Evolutionary conservation across 2,329 filamentous ascomycete species (phyloP), one percentile per base, ranked within the genome.

Genomic region (Cyphellophora attinorum): DNA sequence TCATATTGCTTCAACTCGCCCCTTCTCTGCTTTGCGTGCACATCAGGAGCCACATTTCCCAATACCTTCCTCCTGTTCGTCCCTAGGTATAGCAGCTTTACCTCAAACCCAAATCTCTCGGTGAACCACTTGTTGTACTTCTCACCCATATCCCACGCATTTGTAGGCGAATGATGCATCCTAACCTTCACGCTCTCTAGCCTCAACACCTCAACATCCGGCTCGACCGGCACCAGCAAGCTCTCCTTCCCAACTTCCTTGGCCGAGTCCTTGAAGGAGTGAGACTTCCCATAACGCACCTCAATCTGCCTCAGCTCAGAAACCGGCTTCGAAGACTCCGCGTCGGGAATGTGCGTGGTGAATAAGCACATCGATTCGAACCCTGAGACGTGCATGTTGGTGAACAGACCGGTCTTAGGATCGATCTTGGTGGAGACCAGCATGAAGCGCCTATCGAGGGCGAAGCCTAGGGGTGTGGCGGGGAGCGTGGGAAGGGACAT

Each of bases 401-500:
- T 8, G 21, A n/a, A n/a, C n/a, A 25, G 21, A n/a, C n/a, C n/a
- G 21, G 21, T 25, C n/a, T 25, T 25, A n/a, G 21, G 21, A 25
- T 25, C 21, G 21, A 25, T 25, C n/a, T 47, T 46, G 5, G 48
- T 39, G 13, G 61, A 51, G 43, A 72, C 61, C 3, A 85, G 68
- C 73, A 85, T 82, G 57, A 83, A 85, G 19, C 66, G 65, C 6
- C 81, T 72, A 59, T 86, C 81, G 52, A 81, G 61, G 27, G 64
- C 60, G 46, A 84, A 64, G 11, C 81, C 80, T 42, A 75, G 68
- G n/a, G 65, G 62, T 4, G 70, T 72, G 30, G 84, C 56, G n/a
- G 58, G 56, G 3, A 76, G 67, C 1, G 59, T 55, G 4, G 62
- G 39, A 19, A 85, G 59, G 12, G 65, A 55, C 35, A 79, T 70